Conservation (phyloP, 352 stramenopile genomes). For the Blastocystis sp. region DNA sequence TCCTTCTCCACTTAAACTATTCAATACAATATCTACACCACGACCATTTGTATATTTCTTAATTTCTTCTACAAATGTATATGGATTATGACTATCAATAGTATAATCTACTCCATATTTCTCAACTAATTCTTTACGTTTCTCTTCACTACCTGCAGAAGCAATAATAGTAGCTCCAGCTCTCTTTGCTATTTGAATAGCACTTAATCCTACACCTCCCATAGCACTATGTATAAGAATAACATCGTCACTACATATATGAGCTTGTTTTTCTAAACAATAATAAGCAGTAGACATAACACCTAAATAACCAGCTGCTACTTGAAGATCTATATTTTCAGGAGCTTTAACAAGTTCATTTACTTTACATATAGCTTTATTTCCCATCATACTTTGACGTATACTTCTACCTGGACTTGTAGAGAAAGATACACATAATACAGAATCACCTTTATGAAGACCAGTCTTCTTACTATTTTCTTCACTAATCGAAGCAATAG, state of each 20-base stretch:
- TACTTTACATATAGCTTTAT: neutral
- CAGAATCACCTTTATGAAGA: slow-evolving; percentile 2
- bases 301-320: slow-evolving; percentile 7
- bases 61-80: slow-evolving; percentile 7
- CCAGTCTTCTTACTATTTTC: slow-evolving; percentile 13
- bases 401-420: slow-evolving; percentile 31
- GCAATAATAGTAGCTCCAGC: slow-evolving; percentile 30
- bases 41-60: neutral
- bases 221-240: slow-evolving; percentile 32
- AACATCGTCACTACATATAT: neutral
- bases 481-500: slow-evolving; percentile 14
- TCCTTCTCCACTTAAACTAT: slow-evolving; percentile 9
- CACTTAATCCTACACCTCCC: slow-evolving; percentile 18
- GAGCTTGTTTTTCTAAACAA: slow-evolving; percentile 10
- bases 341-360: slow-evolving; percentile 5
- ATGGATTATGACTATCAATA: slow-evolving; percentile 17
- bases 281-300: slow-evolving; percentile 26
- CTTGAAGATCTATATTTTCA: slow-evolving; percentile 6
- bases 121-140: slow-evolving; percentile 31
- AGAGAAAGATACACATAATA: too few species aligned
- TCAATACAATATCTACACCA: slow-evolving; percentile 20
- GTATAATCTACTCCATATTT: slow-evolving; percentile 5
- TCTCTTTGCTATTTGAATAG: slow-evolving; percentile 16
- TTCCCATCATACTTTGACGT: slow-evolving; percentile 14
- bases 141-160: slow-evolving; percentile 25